These are phyloP conservation scores for Syzygium malaccense DNA, from an alignment of 441 rosid genomes.

Conservation along the genomic window DNA sequence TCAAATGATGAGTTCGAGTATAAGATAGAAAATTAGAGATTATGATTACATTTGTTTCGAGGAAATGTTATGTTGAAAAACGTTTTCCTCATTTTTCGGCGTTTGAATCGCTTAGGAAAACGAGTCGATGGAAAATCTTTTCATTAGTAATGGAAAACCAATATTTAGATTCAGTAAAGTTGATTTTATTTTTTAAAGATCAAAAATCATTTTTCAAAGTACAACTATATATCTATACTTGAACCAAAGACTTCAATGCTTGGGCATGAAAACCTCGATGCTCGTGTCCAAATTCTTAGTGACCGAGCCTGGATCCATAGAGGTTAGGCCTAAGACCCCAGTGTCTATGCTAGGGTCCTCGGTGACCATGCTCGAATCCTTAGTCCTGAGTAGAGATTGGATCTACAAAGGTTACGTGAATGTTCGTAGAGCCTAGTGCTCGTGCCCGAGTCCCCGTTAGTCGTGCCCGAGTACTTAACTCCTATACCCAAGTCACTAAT, in stretches of 20 bases:
- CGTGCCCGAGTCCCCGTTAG: fast-evolving
- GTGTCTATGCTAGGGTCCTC: not conserved
- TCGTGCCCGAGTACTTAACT: fast-evolving
- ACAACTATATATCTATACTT: not conserved
- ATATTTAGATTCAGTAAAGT: not conserved
- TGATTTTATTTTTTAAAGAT: not conserved
- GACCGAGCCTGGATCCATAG: fast-evolving
- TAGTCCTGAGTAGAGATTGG: fast-evolving
- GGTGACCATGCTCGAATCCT: not conserved
- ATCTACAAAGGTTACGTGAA: not conserved
- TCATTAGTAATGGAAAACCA: not conserved
- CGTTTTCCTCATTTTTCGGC: not conserved
- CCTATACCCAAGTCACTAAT: not conserved
- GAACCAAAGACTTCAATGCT: fast-evolving
- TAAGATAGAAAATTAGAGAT: not conserved
- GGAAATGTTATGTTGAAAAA: fast-evolving
- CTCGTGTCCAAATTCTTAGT: fast-evolving
- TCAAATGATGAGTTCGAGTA: not conserved
- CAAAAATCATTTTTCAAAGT: not conserved
- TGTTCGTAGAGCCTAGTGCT: fast-evolving
- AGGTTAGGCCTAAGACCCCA: not conserved
- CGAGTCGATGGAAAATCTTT: not conserved
- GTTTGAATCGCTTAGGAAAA: not conserved
- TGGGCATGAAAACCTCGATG: not conserved
- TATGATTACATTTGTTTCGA: not conserved